Evolutionary conservation across 2,329 filamentous ascomycete species (phyloP).

Genomic region (Phialophora macrospora): DNA sequence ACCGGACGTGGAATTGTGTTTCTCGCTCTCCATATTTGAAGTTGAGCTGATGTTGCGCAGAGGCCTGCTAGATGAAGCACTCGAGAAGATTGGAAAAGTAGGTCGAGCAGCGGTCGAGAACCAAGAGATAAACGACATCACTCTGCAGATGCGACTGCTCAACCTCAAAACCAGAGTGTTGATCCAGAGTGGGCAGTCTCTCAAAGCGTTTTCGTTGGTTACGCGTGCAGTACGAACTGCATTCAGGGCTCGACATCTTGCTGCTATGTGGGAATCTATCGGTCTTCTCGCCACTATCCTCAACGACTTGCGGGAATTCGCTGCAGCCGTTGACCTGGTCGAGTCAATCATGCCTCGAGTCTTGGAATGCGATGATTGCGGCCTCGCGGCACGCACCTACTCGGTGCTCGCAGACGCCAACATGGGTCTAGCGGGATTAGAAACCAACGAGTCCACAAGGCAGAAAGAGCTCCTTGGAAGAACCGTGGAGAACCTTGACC

Average conservation of each 20-base stretch:
- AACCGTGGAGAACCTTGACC: slow-evolving; percentile 66
- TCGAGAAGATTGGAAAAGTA: slow-evolving; percentile 59
- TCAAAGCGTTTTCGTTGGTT: slow-evolving; percentile 76
- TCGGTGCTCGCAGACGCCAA: slow-evolving; percentile 74
- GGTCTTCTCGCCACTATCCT: slow-evolving; percentile 71
- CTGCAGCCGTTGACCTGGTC: slow-evolving; percentile 67
- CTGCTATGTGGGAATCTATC: slow-evolving; percentile 73
- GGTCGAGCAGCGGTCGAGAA: slow-evolving; percentile 55
- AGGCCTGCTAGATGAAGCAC: slow-evolving; percentile 58
- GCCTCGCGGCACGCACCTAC: slow-evolving; percentile 70
- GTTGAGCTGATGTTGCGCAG: slow-evolving; percentile 64
- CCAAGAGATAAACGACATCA: slow-evolving; percentile 62
- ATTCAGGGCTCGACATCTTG: slow-evolving; percentile 70
- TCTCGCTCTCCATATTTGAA: slow-evolving; percentile 63
- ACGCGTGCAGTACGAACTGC: slow-evolving; percentile 76
- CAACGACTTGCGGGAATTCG: slow-evolving; percentile 71
- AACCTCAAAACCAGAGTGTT: slow-evolving; percentile 74
- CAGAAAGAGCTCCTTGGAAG: slow-evolving; percentile 63
- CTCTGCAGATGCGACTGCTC: slow-evolving; percentile 72
- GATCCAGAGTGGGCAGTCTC: slow-evolving; percentile 68
- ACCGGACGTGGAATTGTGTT: slow-evolving; percentile 63
- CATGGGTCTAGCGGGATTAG: slow-evolving; percentile 73
- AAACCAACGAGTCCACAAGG: slow-evolving; percentile 46
- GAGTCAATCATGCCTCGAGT: slow-evolving; percentile 74
- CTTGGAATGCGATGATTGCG: slow-evolving; percentile 70